Evolutionary conservation across 1,139 yeast species (phyloP).

Genomic region (Candida neerlandica): DNA sequence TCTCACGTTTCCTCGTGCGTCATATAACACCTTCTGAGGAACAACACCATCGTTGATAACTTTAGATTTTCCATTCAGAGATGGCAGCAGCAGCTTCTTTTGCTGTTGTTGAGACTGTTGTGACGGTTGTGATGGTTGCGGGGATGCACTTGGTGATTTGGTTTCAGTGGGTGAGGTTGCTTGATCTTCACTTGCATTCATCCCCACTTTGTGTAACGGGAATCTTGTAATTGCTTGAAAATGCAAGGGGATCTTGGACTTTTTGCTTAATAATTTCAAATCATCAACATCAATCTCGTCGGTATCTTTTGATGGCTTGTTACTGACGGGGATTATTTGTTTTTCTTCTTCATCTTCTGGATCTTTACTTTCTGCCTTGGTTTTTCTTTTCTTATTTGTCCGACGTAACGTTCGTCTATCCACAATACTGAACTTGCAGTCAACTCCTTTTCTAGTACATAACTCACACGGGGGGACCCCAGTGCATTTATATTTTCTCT

Average conservation of each 20-base stretch:
- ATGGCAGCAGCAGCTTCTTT: not conserved
- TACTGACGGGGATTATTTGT: not conserved
- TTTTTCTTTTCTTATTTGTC: constrained; percentile 15
- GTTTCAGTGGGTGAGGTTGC: not conserved
- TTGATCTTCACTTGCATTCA: not conserved
- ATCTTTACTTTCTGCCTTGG: not conserved
- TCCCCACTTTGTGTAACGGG: constrained; percentile 13
- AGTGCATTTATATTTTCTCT: constrained; percentile 36
- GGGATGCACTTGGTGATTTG: not conserved
- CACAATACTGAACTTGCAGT: constrained; percentile 28
- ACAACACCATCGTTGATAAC: not conserved
- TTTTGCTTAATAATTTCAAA: constrained; percentile 11
- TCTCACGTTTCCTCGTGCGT: constrained; percentile 21
- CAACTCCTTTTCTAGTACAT: constrained; percentile 26
- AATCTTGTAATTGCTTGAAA: constrained; percentile 16
- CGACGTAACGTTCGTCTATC: constrained; percentile 22
- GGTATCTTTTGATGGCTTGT: constrained; percentile 6
- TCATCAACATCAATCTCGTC: constrained; percentile 13
- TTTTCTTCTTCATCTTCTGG: not conserved
- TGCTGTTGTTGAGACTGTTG: not conserved
- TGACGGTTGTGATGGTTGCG: not conserved
- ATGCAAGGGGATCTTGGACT: constrained; percentile 11
- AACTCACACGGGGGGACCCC: constrained; percentile 31
- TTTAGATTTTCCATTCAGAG: not conserved
- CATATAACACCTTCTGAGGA: constrained; percentile 13